Evolutionary conservation across 768 basidiomycete genomes (phyloP), one percentile per base, ranked within the genome.

Genomic region (Terana coerulea): DNA sequence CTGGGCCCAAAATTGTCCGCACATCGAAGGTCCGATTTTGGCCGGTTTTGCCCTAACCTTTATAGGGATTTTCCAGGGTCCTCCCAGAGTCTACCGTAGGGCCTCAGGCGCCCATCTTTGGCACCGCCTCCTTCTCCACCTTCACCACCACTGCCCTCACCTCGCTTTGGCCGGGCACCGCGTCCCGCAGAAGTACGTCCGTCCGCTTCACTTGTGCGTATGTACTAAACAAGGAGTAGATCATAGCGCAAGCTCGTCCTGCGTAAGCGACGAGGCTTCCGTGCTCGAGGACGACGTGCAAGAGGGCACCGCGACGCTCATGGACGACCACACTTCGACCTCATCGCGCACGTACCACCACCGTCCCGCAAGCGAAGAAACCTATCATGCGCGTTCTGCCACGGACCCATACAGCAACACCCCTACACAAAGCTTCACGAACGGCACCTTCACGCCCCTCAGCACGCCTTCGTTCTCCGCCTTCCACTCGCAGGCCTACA

Each of bases 31-130:
- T n/a, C n/a, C n/a, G n/a, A n/a, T n/a, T n/a, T n/a, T n/a, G n/a
- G n/a, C n/a, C n/a, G n/a, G n/a, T n/a, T n/a, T n/a, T n/a, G n/a
- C n/a, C n/a, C n/a, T n/a, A n/a, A n/a, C n/a, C n/a, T n/a, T n/a
- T n/a, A n/a, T n/a, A n/a, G n/a, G n/a, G n/a, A n/a, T n/a, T n/a
- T n/a, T n/a, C n/a, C n/a, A n/a, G n/a, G n/a, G n/a, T n/a, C n/a
- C n/a, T n/a, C 25, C 46, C 46, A 14, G 47, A 49, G 35, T 64
- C 66, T 31, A 64, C 58, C 24, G 59, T 59, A 43, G 62, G 61
- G 9, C 71, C 75, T 17, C 75, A 81, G 73, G 86, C 85, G 45
- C 85, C 84, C 22, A 71, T 76, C 21, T 78, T 78, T 58, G 83
- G 81, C 67, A 79, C 82, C 37, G 74, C 78, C n/a, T 79, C 81